Conservation (phyloP, 768 basidiomycete genomes). For the Wakefieldia striispora region DNA sequence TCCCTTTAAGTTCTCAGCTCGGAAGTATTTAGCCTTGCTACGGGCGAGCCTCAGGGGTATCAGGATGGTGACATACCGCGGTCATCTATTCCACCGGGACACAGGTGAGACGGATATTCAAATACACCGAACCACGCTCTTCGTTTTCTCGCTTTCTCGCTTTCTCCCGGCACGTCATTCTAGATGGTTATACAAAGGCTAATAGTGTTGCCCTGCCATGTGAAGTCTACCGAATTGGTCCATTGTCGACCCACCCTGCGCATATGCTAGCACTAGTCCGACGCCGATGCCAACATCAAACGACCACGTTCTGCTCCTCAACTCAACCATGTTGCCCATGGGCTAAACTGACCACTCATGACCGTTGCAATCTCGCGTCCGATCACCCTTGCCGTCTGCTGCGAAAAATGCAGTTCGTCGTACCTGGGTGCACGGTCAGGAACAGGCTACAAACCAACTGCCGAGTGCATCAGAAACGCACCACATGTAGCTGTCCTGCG, state of each 20-base stretch:
- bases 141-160: too few relatives aligned
- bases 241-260: too few relatives aligned
- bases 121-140: too few relatives aligned
- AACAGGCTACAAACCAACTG: too few relatives aligned
- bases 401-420: conserved; percentile 61
- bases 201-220: neutral
- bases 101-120: too few relatives aligned
- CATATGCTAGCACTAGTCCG: too few relatives aligned
- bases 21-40: too few relatives aligned
- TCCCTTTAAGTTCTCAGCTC: too few relatives aligned
- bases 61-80: too few relatives aligned
- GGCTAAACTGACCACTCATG: conserved; percentile 41
- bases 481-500: conserved; percentile 60
- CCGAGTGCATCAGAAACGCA: conserved; percentile 23
- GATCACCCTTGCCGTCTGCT: conserved; percentile 54
- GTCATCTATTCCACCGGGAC: too few relatives aligned
- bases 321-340: conserved; percentile 53
- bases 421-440: conserved; percentile 3
- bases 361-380: conserved; percentile 50
- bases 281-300: neutral
- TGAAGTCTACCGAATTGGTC: neutral
- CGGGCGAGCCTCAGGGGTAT: too few relatives aligned
- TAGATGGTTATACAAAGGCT: neutral
- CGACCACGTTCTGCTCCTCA: conserved; percentile 12
- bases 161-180: too few relatives aligned